These are phyloP conservation scores for Ceraceosorus guamensis DNA, from an alignment of 1,284 basidiomycete genomes.

Conservation along the genomic window DNA sequence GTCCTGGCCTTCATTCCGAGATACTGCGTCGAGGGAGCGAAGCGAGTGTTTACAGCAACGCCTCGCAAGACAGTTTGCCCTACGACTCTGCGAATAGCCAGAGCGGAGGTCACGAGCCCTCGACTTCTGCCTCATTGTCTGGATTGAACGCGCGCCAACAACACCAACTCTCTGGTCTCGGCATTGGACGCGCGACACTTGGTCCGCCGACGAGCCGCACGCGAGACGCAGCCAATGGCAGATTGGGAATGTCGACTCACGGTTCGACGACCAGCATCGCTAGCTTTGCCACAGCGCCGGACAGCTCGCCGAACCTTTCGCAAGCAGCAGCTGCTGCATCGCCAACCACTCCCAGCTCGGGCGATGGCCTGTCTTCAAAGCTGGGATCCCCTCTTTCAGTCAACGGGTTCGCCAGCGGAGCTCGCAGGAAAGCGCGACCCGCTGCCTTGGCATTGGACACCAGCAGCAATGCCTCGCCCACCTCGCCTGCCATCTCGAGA, in stretches of 20 bases:
- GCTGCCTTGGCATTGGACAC: not conserved
- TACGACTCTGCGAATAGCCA: no score
- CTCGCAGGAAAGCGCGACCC: conserved; percentile 1
- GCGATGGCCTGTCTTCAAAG: not conserved
- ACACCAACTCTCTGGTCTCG: conserved; percentile 2
- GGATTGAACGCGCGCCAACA: no score
- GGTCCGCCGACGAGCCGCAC: no score
- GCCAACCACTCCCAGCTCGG: no score
- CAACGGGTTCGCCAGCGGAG: no score
- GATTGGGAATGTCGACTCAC: not conserved
- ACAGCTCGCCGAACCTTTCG: not conserved
- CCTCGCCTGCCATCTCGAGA: not conserved
- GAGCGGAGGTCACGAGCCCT: no score
- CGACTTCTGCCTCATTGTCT: no score
- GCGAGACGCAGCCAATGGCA: not conserved
- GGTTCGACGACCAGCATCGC: not conserved
- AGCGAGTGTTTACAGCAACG: no score
- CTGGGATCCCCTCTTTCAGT: not conserved
- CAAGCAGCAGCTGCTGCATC: not conserved
- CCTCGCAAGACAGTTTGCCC: no score
- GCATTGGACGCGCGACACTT: conserved; percentile 4
- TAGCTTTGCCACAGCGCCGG: not conserved
- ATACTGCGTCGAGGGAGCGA: no score
- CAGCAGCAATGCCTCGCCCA: not conserved
- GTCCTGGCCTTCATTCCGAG: no score